Base-by-base conservation (phyloP, 2,329 filamentous ascomycete genomes). In the Bipolaris gigantea region DNA sequence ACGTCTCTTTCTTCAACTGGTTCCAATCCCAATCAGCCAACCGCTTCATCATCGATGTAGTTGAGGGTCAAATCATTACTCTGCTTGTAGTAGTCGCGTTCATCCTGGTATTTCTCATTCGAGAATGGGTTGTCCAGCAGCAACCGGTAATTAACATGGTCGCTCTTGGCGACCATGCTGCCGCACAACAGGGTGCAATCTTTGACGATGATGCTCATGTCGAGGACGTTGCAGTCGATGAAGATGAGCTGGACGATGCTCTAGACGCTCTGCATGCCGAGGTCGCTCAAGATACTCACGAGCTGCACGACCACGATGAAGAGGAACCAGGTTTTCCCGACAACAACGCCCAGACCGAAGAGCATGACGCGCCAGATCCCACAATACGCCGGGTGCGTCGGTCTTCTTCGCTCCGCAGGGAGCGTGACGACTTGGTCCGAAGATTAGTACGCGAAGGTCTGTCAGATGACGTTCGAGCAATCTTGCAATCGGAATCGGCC, bases 101-200 rank as follows among this genome's bases (percentile, higher is more conserved):
- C 74, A 97, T 99, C 55, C 79, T 99, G n/a, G 87, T 99, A 38
- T 99, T 99, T 63, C 77, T 99, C 4, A 97, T 99, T 42, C 82
- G 95, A 42, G 94, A 99, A 76, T 99, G 96, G 83, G 94, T 99
- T 46, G 92, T 99, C 9, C 94, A 99, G 72, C 94, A 99, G 72
- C 94, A 99, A 70, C 94, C 93, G 5, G 88, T 92, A 60, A 88
- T 94, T 63, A 95, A 96, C 66, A 87, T 94, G 79, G 88, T 73
- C 21, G 73, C 72, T 4, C 61, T 75, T 43, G 68, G 67, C 35
- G 69, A 72, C 16, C 65, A 73, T 53, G 65, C 58, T 41, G 68
- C 59, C 51, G 64, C 61, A 48, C 56, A 64, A 16, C 52, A 54
- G 44, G 66, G 62, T 66, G 61, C 62, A 5, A 59, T 66, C 6